phyloP scores from a whole-genome alignment of 345 rosid species.

The Streptanthus diversifolius region DNA sequence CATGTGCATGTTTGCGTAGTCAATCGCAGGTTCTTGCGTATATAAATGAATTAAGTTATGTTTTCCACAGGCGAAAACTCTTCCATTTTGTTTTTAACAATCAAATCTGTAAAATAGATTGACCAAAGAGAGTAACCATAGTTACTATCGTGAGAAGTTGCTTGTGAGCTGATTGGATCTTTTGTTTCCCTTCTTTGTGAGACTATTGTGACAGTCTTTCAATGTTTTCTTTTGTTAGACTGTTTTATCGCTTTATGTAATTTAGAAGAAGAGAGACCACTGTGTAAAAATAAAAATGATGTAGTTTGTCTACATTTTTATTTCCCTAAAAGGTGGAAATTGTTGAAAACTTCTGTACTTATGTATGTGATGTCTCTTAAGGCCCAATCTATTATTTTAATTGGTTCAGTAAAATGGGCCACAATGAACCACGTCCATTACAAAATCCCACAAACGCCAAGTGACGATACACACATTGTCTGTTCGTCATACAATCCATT shows the following conservation, averaged over 20 bases:
- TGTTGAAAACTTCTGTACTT: not conserved
- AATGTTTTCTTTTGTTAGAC: not conserved
- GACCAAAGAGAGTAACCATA: conserved; percentile 12
- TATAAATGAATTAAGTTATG: not conserved
- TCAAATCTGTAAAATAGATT: conserved; percentile 28
- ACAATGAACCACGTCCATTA: not conserved
- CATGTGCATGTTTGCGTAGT: not conserved
- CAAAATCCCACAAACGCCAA: not conserved
- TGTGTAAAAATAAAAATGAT: not conserved
- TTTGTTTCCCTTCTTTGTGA: not conserved
- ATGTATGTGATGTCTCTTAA: not conserved
- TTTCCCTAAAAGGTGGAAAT: not conserved
- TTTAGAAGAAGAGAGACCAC: not conserved
- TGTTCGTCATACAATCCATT: not conserved
- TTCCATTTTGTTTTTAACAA: not conserved
- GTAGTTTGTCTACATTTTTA: not conserved
- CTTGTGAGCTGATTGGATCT: conserved; percentile 11
- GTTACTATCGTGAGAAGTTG: not conserved
- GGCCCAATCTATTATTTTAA: not conserved
- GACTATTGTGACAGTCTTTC: not conserved
- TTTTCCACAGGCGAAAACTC: conserved; percentile 11
- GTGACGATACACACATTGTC: not conserved
- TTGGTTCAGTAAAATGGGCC: not conserved
- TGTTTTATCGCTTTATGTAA: not conserved
- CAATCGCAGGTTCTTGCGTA: conserved; percentile 17